Percentiles rank a stretch among this genome's conserved stretches.
phyloP scores from a whole-genome alignment of 2,329 filamentous ascomycete species.

The Gaeumannomyces sp. region DNA sequence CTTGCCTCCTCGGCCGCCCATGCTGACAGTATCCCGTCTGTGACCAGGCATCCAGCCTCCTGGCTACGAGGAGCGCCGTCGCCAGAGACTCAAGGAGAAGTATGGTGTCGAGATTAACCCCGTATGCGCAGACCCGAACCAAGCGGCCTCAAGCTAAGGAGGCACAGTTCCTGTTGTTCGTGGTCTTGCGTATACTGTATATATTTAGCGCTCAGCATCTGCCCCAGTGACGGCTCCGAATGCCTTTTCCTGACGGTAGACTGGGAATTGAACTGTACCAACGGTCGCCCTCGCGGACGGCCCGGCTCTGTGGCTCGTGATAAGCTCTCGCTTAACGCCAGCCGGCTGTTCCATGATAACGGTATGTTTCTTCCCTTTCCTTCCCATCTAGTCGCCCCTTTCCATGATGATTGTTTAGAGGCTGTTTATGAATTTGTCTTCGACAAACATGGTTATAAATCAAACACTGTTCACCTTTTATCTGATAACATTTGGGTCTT shows the following conservation, averaged over 20 bases:
- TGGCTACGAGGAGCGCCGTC: constrained; percentile 79
- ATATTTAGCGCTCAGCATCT: constrained; percentile 9
- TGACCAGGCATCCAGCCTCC: constrained; percentile 67
- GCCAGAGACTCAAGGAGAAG: constrained; percentile 73
- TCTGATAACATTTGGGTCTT: constrained; percentile 8
- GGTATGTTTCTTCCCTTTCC: constrained; percentile 4
- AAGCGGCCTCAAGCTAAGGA: constrained; percentile 1
- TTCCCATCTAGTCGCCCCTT: background rate
- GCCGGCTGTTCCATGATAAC: background rate
- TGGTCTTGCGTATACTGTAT: constrained; percentile 9
- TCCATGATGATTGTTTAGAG: constrained; percentile 17
- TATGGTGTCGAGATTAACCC: constrained; percentile 81
- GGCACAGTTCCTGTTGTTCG: constrained; percentile 1
- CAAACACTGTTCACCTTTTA: constrained; percentile 13
- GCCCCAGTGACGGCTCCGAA: background rate
- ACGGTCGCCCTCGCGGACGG: background rate
- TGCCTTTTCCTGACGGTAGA: background rate
- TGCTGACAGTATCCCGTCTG: constrained; percentile 15
- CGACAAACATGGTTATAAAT: constrained; percentile 14
- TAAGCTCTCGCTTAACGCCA: background rate
- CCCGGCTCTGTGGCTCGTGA: background rate
- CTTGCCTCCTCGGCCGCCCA: background rate
- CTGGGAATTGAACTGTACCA: constrained; percentile 8
- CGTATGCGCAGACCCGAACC: constrained; percentile 43
- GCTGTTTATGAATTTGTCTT: constrained; percentile 18